phyloP scores from a whole-genome alignment of 2,329 filamentous ascomycete genomes.

The Endothia cerciana region DNA sequence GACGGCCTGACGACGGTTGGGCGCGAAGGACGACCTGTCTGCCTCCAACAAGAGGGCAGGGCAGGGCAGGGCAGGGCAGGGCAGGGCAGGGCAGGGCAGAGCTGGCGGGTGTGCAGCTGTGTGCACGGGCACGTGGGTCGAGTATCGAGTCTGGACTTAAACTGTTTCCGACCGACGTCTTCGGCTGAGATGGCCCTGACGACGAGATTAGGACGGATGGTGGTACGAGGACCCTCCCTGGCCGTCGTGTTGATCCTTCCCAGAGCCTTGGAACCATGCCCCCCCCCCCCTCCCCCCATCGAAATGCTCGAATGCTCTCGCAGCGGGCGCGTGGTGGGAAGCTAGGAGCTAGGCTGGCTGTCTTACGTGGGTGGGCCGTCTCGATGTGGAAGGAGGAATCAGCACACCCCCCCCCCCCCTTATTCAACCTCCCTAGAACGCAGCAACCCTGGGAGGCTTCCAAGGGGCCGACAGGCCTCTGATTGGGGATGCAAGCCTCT shows the following conservation, averaged over 20 bases:
- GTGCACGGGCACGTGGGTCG: neutral
- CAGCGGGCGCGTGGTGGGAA: neutral
- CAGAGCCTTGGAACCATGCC: conserved; percentile 3
- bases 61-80: no score
- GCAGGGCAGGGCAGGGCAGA: no score
- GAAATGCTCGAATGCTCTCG: conserved; percentile 6
- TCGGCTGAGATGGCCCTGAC: no score
- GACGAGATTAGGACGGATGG: neutral
- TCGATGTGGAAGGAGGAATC: conserved; percentile 8
- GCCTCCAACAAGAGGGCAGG: neutral
- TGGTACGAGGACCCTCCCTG: neutral
- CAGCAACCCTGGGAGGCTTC: neutral
- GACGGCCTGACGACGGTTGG: no score
- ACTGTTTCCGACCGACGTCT: no score
- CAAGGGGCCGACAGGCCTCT: neutral
- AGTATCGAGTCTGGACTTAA: neutral
- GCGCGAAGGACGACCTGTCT: neutral
- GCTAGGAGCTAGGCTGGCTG: conserved; percentile 5
- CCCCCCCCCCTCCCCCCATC: neutral
- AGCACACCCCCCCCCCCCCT: no score
- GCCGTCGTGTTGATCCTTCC: conserved; percentile 9
- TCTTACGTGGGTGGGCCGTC: neutral
- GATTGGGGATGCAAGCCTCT: neutral
- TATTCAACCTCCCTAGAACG: neutral
- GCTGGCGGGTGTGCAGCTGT: no score